These are phyloP conservation scores for Ustilago trichophora DNA, from an alignment of 1,284 basidiomycete species.

Conservation along the genomic window DNA sequence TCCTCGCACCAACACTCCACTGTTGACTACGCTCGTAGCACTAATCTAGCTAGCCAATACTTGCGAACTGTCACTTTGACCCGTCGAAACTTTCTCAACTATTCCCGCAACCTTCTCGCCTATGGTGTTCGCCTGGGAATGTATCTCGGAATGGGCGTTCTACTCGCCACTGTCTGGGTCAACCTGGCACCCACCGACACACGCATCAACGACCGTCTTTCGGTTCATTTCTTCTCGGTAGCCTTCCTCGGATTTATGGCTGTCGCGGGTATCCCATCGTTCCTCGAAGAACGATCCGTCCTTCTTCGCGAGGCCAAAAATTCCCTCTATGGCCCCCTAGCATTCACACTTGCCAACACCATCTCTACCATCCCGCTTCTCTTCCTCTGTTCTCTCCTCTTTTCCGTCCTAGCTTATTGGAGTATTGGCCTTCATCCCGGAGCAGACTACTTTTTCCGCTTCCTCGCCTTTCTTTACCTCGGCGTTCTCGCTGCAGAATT, in stretches of 20 bases:
- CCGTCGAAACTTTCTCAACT: slow-evolving; percentile 48
- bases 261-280: slow-evolving; percentile 67
- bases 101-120: slow-evolving; percentile 71
- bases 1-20: too few relatives aligned
- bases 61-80: slow-evolving; percentile 23
- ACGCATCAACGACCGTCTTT: slow-evolving; percentile 67
- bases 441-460: slow-evolving; percentile 71
- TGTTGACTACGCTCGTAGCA: too few relatives aligned
- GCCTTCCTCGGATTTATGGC: slow-evolving; percentile 73
- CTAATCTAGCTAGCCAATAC: not conserved
- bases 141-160: slow-evolving; percentile 69
- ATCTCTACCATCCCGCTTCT: slow-evolving; percentile 67
- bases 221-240: slow-evolving; percentile 66
- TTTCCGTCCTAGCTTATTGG: slow-evolving; percentile 66
- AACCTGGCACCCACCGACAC: slow-evolving; percentile 68
- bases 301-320: slow-evolving; percentile 67
- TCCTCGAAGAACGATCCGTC: slow-evolving; percentile 68
- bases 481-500: slow-evolving; percentile 73
- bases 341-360: slow-evolving; percentile 60
- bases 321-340: slow-evolving; percentile 62
- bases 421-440: slow-evolving; percentile 71
- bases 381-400: slow-evolving; percentile 62
- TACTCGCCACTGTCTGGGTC: slow-evolving; percentile 73
- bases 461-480: slow-evolving; percentile 72
- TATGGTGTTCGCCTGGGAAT: slow-evolving; percentile 74